phyloP scores from a whole-genome alignment of 2,329 filamentous ascomycete genomes.

The Exophiala xenobiotica region DNA sequence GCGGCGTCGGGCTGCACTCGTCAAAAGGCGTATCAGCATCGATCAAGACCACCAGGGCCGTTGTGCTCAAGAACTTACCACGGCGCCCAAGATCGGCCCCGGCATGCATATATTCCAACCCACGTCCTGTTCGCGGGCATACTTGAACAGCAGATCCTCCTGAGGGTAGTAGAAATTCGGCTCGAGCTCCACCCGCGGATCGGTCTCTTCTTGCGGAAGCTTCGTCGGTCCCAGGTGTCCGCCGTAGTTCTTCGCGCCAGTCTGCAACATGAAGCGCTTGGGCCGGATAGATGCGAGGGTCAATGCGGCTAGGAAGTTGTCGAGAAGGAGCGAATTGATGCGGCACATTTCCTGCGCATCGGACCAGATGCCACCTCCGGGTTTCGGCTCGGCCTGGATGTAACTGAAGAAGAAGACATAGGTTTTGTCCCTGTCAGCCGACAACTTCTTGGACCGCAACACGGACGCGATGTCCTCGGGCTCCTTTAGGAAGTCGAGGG shows the following conservation, averaged over 20 bases:
- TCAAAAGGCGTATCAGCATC: too few species aligned
- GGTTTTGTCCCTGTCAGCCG: slow-evolving; percentile 32
- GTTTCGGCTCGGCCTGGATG: slow-evolving; percentile 49
- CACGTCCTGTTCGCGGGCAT: too few species aligned
- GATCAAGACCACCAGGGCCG: too few species aligned
- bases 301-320: slow-evolving; percentile 50
- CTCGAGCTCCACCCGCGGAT: slow-evolving; percentile 45
- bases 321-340: slow-evolving; percentile 46
- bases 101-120: too few species aligned
- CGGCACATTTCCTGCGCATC: slow-evolving; percentile 51
- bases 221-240: slow-evolving; percentile 48
- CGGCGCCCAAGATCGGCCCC: slow-evolving; percentile 50
- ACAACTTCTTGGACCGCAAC: slow-evolving; percentile 31
- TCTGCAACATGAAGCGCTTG: slow-evolving; percentile 50
- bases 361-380: slow-evolving; percentile 47
- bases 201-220: slow-evolving; percentile 48
- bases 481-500: slow-evolving; percentile 37
- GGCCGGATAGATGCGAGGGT: slow-evolving; percentile 44
- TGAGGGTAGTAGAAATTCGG: slow-evolving; percentile 58
- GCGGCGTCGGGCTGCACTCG: slow-evolving; percentile 50
- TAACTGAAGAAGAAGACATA: slow-evolving; percentile 57
- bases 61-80: too few species aligned
- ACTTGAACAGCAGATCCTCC: slow-evolving; percentile 53
- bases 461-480: slow-evolving; percentile 33
- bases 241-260: slow-evolving; percentile 54